phyloP scores from a whole-genome alignment of 257 asterid genomes.

The Nicotiana undulata region DNA sequence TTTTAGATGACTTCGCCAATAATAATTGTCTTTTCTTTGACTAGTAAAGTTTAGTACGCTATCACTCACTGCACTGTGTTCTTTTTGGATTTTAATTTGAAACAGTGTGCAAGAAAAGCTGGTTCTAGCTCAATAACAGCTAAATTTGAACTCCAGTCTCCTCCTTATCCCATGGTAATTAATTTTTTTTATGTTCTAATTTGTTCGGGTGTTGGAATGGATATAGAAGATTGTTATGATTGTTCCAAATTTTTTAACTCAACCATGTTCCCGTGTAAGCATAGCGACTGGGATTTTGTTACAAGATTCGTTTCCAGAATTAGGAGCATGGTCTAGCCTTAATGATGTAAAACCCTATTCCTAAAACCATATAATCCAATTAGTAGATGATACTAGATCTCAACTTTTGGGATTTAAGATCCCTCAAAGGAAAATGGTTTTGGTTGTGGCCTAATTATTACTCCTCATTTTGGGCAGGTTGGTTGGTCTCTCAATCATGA shows the following conservation, averaged over 20 bases:
- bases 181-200: background rate
- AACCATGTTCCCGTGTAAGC: background rate
- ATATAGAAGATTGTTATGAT: background rate
- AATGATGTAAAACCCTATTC: background rate
- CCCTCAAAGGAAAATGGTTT: background rate
- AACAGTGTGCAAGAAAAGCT: slow-evolving; percentile 24
- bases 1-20: background rate
- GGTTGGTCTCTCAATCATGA: background rate
- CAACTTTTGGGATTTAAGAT: background rate
- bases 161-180: slow-evolving; percentile 67
- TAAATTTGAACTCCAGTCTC: slow-evolving; percentile 60
- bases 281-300: background rate
- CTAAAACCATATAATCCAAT: background rate
- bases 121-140: slow-evolving; percentile 46
- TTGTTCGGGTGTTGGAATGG: background rate
- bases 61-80: background rate
- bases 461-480: background rate
- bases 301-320: background rate
- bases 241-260: background rate
- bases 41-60: slow-evolving; percentile 21
- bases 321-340: background rate
- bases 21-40: too few species aligned
- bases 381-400: background rate
- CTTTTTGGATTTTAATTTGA: slow-evolving; percentile 11
- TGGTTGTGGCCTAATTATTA: background rate